These are phyloP conservation scores for Pseudocercospora fijiensis DNA, from an alignment of 2,329 filamentous ascomycete genomes.

Conservation along the genomic window DNA sequence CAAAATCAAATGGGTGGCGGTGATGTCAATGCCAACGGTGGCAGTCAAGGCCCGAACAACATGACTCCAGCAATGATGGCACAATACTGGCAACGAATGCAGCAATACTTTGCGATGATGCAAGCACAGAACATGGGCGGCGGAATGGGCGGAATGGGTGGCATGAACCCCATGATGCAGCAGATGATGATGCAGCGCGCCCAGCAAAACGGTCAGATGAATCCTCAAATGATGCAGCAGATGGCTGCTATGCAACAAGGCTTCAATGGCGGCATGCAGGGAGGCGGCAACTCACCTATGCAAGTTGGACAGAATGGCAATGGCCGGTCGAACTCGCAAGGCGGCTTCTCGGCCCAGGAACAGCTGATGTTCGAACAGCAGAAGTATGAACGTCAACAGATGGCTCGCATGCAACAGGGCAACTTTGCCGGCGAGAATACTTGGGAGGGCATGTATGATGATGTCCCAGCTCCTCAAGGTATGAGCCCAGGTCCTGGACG, in stretches of 20 bases:
- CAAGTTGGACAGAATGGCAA: conserved; percentile 30
- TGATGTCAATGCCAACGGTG: conserved; percentile 23
- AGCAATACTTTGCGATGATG: conserved; percentile 82
- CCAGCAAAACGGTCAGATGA: conserved; percentile 50
- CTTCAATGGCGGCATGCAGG: conserved; percentile 41
- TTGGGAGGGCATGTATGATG: conserved; percentile 98
- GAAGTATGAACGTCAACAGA: conserved; percentile 71
- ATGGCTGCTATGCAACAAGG: conserved; percentile 39
- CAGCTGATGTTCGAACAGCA: conserved; percentile 75
- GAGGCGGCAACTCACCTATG: conserved; percentile 23
- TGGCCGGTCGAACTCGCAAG: conserved; percentile 26
- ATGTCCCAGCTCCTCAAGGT: conserved; percentile 79
- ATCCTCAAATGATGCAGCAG: conserved; percentile 53
- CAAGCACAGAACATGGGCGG: conserved; percentile 41
- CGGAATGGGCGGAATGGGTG: conserved; percentile 56
- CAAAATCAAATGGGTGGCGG: conserved; percentile 28
- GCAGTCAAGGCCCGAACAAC: conserved; percentile 48
- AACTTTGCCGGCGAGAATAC: conserved; percentile 54
- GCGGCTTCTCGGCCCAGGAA: conserved; percentile 65
- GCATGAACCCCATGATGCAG: conserved; percentile 60
- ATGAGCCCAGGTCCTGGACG: conserved; percentile 39
- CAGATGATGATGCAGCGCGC: conserved; percentile 41
- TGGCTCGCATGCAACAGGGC: conserved; percentile 52
- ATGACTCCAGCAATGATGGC: conserved; percentile 98
- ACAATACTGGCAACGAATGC: conserved; percentile 97